Base-by-base conservation (phyloP, 768 basidiomycete genomes). In the Kwoniella sp. region DNA sequence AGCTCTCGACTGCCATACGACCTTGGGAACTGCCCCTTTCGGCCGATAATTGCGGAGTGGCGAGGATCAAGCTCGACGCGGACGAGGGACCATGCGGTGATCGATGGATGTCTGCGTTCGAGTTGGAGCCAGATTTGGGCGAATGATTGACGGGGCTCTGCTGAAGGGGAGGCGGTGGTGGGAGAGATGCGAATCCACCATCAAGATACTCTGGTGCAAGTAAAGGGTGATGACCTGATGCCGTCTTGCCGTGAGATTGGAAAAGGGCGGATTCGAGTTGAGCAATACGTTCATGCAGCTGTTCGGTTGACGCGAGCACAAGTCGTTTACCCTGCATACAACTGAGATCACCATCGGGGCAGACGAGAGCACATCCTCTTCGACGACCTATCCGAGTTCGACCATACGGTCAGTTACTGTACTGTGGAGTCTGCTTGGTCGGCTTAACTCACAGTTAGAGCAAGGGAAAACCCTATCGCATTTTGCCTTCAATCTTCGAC, bases 311-410 rank as follows among this genome's bases (percentile, higher is more conserved):
- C 2, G 75, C 75, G 25, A 77, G 68, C 25, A 77, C 75, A 7
- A 77, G 55, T 47, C 75, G 67, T 56, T 77, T 77, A 21, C 75
- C 75, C 33, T 74, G 71, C 75, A 77, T 77, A 56, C 75, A 77
- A 46, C 70, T 71, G 24, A 77, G 55, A 54, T 77, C 75, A 3
- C 70, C 70, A 63, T 77, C 75, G 4, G 75, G 75, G 48, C 75
- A 77, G 7, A 70, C 75, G 0, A 72, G 49, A 6, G 75, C 72
- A 46, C 75, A 77, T 27, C 75, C 75, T 56, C 72, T 44, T 55
- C 71, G 59, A 55, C 72, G 73, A 58, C 75, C 72, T 68, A n/a
- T 19, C 33, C n/a, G 33, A 13, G 6, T 6, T 6, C 33, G 33
- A 33, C 6, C 33, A 33, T 13, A 33, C 13, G 33, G 13, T n/a